Conservation (phyloP, 306 rosid genomes). For the Delonix regia region DNA sequence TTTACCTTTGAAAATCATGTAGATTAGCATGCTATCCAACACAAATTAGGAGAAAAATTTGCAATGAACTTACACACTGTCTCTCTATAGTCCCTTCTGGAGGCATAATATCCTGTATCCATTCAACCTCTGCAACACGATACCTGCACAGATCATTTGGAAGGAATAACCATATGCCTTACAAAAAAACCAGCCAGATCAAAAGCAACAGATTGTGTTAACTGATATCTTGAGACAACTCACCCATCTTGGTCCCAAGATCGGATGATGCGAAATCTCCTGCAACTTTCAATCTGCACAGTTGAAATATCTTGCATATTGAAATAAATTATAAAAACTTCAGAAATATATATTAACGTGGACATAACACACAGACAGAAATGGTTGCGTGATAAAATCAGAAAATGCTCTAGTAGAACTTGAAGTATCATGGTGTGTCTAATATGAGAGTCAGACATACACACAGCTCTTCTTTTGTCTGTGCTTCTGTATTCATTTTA, state of each 20-base stretch:
- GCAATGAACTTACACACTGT: conserved; percentile 60
- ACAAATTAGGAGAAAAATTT: conserved; percentile 26
- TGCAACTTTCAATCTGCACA: conserved; percentile 87
- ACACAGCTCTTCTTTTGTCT: not conserved
- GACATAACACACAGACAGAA: not conserved
- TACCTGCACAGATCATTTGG: conserved; percentile 58
- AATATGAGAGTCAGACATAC: not conserved
- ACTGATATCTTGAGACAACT: conserved; percentile 39
- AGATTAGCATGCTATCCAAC: conserved; percentile 12
- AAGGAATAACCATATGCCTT: conserved; percentile 27
- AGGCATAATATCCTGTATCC: conserved; percentile 72
- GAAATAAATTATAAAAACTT: not conserved
- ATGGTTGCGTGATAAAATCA: not conserved
- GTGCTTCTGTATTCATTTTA: conserved; percentile 7
- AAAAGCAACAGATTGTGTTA: conserved; percentile 11
- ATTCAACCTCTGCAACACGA: conserved; percentile 94
- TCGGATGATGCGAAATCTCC: conserved; percentile 73
- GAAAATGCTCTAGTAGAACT: not conserved
- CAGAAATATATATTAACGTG: not conserved
- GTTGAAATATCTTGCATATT: conserved; percentile 15
- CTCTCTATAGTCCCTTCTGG: conserved; percentile 74
- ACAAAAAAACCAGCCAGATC: conserved; percentile 15
- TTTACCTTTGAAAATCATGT: conserved; percentile 1
- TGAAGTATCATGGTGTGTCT: too few species aligned
- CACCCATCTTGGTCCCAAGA: conserved; percentile 96